Conservation (phyloP, 106 monocot species). For the Phalaenopsis aphrodite region DNA sequence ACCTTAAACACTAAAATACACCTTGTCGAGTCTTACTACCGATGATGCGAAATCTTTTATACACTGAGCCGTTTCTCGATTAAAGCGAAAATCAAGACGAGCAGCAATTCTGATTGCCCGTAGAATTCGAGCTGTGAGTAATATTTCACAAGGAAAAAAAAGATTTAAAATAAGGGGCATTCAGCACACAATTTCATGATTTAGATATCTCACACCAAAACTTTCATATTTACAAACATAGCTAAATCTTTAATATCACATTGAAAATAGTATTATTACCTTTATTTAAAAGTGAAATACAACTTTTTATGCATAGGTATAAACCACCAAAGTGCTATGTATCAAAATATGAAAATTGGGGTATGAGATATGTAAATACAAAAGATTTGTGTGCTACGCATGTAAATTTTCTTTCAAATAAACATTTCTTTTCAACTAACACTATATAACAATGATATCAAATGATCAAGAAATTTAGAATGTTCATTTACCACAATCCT, state of each 20-base stretch:
- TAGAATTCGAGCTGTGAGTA: slow-evolving; percentile 76
- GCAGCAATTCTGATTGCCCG: slow-evolving; percentile 98
- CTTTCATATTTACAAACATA: too few species aligned
- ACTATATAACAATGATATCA: not conserved
- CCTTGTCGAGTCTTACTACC: slow-evolving; percentile 81
- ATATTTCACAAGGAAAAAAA: not conserved
- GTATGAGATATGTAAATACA: too few species aligned
- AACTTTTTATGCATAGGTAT: too few species aligned
- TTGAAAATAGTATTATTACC: too few species aligned
- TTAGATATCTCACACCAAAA: too few species aligned
- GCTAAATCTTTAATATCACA: too few species aligned
- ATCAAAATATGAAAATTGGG: too few species aligned
- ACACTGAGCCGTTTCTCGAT: slow-evolving; percentile 75
- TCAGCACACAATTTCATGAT: too few species aligned
- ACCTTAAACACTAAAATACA: slow-evolving; percentile 41
- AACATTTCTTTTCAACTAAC: not conserved
- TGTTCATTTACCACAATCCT: slow-evolving; percentile 75
- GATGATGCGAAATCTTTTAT: slow-evolving; percentile 61
- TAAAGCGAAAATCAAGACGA: slow-evolving; percentile 80
- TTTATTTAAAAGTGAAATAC: too few species aligned
- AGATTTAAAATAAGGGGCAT: not conserved
- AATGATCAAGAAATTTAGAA: slow-evolving; percentile 3
- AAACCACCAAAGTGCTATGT: too few species aligned
- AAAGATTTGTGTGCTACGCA: too few species aligned
- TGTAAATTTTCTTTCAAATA: not conserved